A percentile compares a stretch with the other conserved stretches of the same genome.
These are phyloP conservation scores for Posidonia oceanica DNA, from an alignment of 116 monocot species.

Conservation along the genomic window DNA sequence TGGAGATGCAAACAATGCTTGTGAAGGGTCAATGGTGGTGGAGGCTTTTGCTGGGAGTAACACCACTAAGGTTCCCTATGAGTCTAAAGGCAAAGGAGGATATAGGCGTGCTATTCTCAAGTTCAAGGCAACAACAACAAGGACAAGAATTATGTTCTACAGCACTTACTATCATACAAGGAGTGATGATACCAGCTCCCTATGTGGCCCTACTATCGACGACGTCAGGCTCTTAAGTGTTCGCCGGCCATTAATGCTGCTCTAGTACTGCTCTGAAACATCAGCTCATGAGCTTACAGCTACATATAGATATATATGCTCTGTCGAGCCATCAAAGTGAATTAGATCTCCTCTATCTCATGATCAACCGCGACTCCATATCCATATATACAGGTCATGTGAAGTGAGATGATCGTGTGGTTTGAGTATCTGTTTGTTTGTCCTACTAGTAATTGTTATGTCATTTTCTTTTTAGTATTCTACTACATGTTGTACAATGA, in stretches of 20 bases:
- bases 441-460: no score
- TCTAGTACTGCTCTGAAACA: neutral
- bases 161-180: slow-evolving; percentile 43
- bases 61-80: slow-evolving; percentile 40
- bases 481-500: no score
- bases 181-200: slow-evolving; percentile 53
- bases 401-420: no score
- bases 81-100: slow-evolving; percentile 55
- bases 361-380: no score
- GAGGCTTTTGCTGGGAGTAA: slow-evolving; percentile 49
- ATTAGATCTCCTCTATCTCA: no score
- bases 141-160: slow-evolving; percentile 49
- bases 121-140: slow-evolving; percentile 24
- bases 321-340: neutral
- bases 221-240: slow-evolving; percentile 45
- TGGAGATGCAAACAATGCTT: slow-evolving; percentile 53
- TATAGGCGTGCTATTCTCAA: slow-evolving; percentile 33
- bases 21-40: slow-evolving; percentile 43
- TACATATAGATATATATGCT: no score
- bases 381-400: no score
- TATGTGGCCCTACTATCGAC: slow-evolving; percentile 71
- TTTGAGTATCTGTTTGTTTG: no score
- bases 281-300: neutral
- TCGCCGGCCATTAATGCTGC: slow-evolving; percentile 9
- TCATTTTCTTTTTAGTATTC: no score